phyloP scores from a whole-genome alignment of 2,329 filamentous ascomycete genomes.

The Exophiala lecanii-corni region DNA sequence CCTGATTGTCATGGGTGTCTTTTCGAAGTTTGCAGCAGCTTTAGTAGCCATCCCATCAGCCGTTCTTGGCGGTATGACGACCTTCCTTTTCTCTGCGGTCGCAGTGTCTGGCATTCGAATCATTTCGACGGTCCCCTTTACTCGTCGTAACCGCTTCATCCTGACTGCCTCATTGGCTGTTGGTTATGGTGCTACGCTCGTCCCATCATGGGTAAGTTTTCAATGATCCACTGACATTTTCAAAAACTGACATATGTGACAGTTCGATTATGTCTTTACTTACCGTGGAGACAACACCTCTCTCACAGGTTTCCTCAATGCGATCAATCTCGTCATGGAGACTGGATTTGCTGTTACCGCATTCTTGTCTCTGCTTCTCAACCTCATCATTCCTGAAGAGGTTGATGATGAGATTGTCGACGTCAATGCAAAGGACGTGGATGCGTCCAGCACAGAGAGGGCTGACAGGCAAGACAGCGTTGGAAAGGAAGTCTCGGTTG shows the following conservation, averaged over 20 bases:
- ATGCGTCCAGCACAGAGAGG: too few species aligned
- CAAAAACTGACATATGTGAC: too few species aligned
- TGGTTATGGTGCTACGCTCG: slow-evolving; percentile 51
- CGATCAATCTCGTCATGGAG: slow-evolving; percentile 63
- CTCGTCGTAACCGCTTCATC: slow-evolving; percentile 61
- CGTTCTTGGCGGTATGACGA: slow-evolving; percentile 47
- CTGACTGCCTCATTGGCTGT: slow-evolving; percentile 57
- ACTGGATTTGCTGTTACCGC: slow-evolving; percentile 50
- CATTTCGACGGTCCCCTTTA: slow-evolving; percentile 58
- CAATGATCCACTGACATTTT: too few species aligned
- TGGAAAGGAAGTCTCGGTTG: too few species aligned
- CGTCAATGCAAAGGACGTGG: slow-evolving; percentile 19
- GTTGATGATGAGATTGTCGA: slow-evolving; percentile 44
- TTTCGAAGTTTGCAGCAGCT: slow-evolving; percentile 65
- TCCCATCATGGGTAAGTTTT: too few species aligned
- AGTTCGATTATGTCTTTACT: slow-evolving; percentile 41
- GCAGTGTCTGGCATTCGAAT: slow-evolving; percentile 62
- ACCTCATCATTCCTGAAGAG: slow-evolving; percentile 74
- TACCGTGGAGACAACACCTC: slow-evolving; percentile 56
- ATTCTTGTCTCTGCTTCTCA: slow-evolving; percentile 66
- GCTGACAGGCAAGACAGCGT: too few species aligned
- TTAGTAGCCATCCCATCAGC: slow-evolving; percentile 58
- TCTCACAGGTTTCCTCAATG: slow-evolving; percentile 57
- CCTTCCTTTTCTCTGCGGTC: slow-evolving; percentile 63
- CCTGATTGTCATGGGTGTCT: slow-evolving; percentile 63